A percentile compares a stretch with the other conserved stretches of the same genome.
These are phyloP conservation scores for Centaurea solstitialis DNA, from an alignment of 129 eudicot species.

Conservation along the genomic window DNA sequence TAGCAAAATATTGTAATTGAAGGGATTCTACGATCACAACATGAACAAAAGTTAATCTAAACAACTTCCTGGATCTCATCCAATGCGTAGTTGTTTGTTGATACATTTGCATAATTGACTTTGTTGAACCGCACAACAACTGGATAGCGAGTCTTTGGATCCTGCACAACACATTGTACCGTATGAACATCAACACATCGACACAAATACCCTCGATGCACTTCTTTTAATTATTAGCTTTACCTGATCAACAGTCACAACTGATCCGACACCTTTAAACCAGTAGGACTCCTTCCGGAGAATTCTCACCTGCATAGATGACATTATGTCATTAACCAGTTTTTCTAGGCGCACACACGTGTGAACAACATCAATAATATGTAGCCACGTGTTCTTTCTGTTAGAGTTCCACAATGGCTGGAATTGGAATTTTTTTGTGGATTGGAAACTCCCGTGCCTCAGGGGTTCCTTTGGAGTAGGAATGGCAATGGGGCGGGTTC, in stretches of 20 bases:
- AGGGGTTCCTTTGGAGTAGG: not conserved
- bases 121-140: constrained; percentile 97
- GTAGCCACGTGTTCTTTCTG: not conserved
- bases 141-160: constrained; percentile 88
- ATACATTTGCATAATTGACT: constrained; percentile 95
- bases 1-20: constrained; percentile 27
- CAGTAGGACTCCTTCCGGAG: constrained; percentile 92
- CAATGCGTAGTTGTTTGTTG: constrained; percentile 99
- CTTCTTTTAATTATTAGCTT: not conserved
- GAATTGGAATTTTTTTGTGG: not conserved
- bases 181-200: not conserved
- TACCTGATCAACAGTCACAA: constrained; percentile 94
- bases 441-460: not conserved
- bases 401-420: not conserved
- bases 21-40: constrained; percentile 36
- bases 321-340: not conserved
- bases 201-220: not conserved
- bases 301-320: constrained; percentile 68
- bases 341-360: not conserved
- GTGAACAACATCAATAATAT: not conserved
- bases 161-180: constrained; percentile 49
- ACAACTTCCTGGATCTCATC: constrained; percentile 82
- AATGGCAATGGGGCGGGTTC: too few relatives aligned
- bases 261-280: constrained; percentile 82
- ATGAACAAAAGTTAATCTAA: constrained; percentile 29